phyloP scores from a whole-genome alignment of 345 rosid species.

The Gossypium ekmanianum region DNA sequence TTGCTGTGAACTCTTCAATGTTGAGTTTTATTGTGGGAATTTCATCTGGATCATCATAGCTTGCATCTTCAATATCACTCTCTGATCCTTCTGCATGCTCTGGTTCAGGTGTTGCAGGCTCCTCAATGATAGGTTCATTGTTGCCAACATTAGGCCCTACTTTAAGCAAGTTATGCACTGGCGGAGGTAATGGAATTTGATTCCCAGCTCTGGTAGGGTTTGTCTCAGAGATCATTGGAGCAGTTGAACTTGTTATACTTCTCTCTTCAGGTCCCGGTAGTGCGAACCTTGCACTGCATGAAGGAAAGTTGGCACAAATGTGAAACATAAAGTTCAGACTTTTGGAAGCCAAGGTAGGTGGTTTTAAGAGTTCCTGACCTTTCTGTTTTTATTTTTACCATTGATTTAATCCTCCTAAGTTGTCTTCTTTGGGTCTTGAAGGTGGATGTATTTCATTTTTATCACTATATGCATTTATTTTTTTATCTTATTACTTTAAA shows the following conservation, averaged over 20 bases:
- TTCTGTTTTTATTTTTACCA: neutral
- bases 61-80: conserved; percentile 70
- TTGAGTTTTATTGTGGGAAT: conserved; percentile 74
- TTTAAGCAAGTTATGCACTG: conserved; percentile 28
- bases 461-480: neutral
- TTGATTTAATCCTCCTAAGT: neutral
- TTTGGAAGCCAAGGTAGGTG: conserved; percentile 7
- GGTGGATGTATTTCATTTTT: conserved; percentile 2
- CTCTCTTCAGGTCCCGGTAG: conserved; percentile 82
- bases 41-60: conserved; percentile 68
- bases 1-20: conserved; percentile 52
- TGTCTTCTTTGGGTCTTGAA: neutral
- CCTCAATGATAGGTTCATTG: conserved; percentile 72
- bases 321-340: conserved; percentile 10
- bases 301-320: conserved; percentile 21
- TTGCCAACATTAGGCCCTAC: conserved; percentile 23
- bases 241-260: conserved; percentile 40
- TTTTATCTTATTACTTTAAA: neutral
- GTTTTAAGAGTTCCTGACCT: neutral
- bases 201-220: conserved; percentile 35
- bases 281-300: conserved; percentile 81
- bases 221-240: conserved; percentile 30
- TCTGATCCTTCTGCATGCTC: conserved; percentile 37
- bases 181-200: conserved; percentile 42
- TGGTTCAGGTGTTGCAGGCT: conserved; percentile 76